phyloP scores from a whole-genome alignment of 2,329 filamentous ascomycete genomes.

The Colletotrichum endophyticum region DNA sequence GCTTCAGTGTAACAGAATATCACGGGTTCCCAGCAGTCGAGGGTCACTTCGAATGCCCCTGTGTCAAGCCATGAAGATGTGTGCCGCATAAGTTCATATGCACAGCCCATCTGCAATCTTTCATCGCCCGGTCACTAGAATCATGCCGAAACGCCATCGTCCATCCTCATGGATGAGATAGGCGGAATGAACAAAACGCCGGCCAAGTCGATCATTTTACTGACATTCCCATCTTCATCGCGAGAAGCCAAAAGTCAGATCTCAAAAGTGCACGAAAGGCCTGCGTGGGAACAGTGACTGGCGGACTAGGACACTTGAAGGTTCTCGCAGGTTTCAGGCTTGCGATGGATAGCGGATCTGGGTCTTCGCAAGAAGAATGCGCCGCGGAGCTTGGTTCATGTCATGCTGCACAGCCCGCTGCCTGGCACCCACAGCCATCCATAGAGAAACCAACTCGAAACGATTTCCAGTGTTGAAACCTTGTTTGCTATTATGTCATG shows the following conservation, averaged over 20 bases:
- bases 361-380: not conserved
- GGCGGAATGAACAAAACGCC: fast-evolving
- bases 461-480: not conserved
- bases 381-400: not conserved
- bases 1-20: not conserved
- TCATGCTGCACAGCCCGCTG: not conserved
- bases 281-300: fast-evolving
- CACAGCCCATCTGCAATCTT: fast-evolving
- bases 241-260: not conserved
- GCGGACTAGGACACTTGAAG: fast-evolving
- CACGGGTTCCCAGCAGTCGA: not conserved
- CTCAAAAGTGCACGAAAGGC: not conserved
- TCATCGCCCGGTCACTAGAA: not conserved
- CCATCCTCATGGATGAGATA: fast-evolving
- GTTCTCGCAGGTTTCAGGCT: fast-evolving
- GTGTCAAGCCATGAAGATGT: not conserved
- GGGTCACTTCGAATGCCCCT: not conserved
- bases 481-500: not conserved
- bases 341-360: not conserved
- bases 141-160: not conserved
- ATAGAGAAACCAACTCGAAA: not conserved
- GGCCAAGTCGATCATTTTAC: fast-evolving
- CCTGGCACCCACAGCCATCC: fast-evolving
- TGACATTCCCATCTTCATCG: not conserved
- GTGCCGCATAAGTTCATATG: fast-evolving